A percentile compares a stretch with the other conserved stretches of the same genome.
These are phyloP conservation scores for Talaromyces sp. DNA, from an alignment of 2,329 filamentous ascomycete species.

Conservation along the genomic window DNA sequence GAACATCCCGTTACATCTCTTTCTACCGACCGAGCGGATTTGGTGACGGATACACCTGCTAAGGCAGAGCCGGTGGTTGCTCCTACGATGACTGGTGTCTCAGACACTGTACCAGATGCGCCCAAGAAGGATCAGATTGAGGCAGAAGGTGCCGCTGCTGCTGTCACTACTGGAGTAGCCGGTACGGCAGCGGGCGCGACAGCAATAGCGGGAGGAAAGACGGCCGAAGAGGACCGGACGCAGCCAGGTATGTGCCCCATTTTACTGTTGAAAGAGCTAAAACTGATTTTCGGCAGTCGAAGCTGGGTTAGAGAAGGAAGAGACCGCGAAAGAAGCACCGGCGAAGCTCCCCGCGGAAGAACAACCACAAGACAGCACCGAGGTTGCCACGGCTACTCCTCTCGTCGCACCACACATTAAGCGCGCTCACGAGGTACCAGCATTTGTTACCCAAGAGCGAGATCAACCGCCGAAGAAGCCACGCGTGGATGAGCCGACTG, in stretches of 20 bases:
- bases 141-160: not conserved
- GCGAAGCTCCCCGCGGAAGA: not conserved
- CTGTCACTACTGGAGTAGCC: not conserved
- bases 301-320: not conserved
- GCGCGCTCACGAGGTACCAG: constrained; percentile 33
- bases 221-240: not conserved
- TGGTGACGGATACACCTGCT: not conserved
- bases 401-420: constrained; percentile 22
- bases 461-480: constrained; percentile 32
- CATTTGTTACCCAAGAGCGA: constrained; percentile 27
- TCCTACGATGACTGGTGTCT: not conserved
- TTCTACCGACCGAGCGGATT: not conserved
- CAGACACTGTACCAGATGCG: not conserved
- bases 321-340: not conserved
- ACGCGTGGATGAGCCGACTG: constrained; percentile 28
- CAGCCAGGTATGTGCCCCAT: constrained; percentile 7
- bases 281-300: not conserved
- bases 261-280: not conserved
- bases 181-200: not conserved
- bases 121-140: not conserved
- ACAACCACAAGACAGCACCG: constrained; percentile 10
- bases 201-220: not conserved
- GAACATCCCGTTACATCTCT: not conserved
- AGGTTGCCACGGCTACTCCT: constrained; percentile 15
- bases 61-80: not conserved